Conservation (phyloP, 768 basidiomycete genomes). For the Pleurotus tuber-regium region DNA sequence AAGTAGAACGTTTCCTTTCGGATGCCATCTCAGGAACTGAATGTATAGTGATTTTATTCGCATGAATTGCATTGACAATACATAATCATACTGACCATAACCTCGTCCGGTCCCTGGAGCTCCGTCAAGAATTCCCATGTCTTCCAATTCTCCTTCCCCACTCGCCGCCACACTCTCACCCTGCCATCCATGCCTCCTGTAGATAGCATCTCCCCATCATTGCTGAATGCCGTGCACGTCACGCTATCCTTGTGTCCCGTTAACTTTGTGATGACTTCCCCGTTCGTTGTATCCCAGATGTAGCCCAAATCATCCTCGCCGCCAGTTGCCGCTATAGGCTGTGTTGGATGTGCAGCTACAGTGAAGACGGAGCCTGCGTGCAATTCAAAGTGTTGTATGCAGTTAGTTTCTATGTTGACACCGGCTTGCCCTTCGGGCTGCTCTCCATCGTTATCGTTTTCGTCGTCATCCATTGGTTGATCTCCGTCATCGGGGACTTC, state of each 20-base stretch:
- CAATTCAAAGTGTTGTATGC: constrained; percentile 60
- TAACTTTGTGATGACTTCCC: constrained; percentile 77
- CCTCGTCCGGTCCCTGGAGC: constrained; percentile 92
- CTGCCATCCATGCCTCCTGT: constrained; percentile 99
- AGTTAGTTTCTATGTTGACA: constrained; percentile 18
- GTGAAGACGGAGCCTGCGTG: constrained; percentile 83
- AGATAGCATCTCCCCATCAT: constrained; percentile 89
- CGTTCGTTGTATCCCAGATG: constrained; percentile 86
- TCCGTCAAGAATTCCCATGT: constrained; percentile 95
- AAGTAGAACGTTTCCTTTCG: constrained; percentile 83
- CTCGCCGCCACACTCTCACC: constrained; percentile 87
- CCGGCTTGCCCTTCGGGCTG: constrained; percentile 42
- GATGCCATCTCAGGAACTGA: constrained; percentile 96
- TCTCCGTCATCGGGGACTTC: constrained; percentile 64
- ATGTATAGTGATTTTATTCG: background rate
- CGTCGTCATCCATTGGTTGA: constrained; percentile 70
- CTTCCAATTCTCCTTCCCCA: constrained; percentile 68
- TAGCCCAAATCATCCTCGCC: constrained; percentile 96
- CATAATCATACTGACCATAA: constrained; percentile 61
- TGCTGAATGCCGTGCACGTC: constrained; percentile 71
- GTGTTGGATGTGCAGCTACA: constrained; percentile 78
- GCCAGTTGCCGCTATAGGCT: constrained; percentile 84
- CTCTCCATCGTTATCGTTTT: constrained; percentile 45
- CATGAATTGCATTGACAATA: background rate
- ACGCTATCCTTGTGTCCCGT: constrained; percentile 95